phyloP scores from a whole-genome alignment of 2,329 filamentous ascomycete genomes.

The Thelonectria olida region DNA sequence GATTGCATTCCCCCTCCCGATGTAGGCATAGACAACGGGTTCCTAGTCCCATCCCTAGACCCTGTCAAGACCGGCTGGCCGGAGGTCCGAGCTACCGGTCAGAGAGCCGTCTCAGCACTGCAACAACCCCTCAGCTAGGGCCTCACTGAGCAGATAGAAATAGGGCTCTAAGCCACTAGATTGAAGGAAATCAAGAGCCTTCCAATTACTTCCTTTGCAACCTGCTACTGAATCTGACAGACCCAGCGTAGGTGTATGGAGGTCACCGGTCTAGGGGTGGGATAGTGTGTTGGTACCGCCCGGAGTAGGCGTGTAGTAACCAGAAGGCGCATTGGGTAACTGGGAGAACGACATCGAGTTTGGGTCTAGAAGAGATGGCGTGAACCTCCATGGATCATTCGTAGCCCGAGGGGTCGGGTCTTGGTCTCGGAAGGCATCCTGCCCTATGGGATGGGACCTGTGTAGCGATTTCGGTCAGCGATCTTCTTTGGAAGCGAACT shows the following conservation, averaged over 20 bases:
- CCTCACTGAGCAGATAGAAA: too few relatives aligned
- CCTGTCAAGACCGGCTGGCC: too few relatives aligned
- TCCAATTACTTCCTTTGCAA: too few relatives aligned
- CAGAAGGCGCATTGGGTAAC: constrained; percentile 81
- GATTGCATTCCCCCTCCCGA: constrained; percentile 72
- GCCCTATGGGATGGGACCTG: constrained; percentile 36
- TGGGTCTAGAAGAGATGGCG: constrained; percentile 87
- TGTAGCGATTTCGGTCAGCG: constrained; percentile 24
- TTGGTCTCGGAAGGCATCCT: constrained; percentile 67
- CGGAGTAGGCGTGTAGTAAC: constrained; percentile 89
- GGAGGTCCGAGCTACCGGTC: too few relatives aligned
- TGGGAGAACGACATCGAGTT: constrained; percentile 82
- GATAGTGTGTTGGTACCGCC: constrained; percentile 83
- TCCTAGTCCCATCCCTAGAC: constrained; percentile 77
- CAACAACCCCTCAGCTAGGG: too few relatives aligned
- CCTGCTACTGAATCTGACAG: too few relatives aligned
- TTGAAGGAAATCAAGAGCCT: too few relatives aligned
- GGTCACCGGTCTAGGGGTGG: constrained; percentile 83
- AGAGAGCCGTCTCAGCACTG: too few relatives aligned
- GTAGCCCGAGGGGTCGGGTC: constrained; percentile 84
- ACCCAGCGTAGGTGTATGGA: constrained; percentile 82
- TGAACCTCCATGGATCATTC: constrained; percentile 87
- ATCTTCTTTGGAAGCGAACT: not conserved
- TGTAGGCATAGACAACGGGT: constrained; percentile 84
- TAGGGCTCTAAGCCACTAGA: too few relatives aligned